Conservation (phyloP, 345 rosid species). For the Eucalyptus victrix region DNA sequence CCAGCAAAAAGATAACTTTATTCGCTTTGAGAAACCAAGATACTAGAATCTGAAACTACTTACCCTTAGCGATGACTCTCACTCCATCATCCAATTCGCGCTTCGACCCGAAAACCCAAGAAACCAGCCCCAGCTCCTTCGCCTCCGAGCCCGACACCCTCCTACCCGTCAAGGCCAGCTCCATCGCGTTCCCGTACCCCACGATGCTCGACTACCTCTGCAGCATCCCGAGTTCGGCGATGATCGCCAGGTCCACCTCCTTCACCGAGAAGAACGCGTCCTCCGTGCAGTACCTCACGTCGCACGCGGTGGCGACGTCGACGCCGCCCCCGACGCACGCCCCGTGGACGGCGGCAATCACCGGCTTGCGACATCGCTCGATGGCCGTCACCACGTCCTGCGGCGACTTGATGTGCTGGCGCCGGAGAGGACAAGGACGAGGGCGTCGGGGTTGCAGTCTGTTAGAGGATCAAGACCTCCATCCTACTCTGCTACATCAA, state of each 20-base stretch:
- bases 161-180: too few relatives aligned
- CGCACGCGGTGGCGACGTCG: constrained; percentile 70
- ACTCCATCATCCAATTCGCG: constrained; percentile 40
- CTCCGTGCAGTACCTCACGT: constrained; percentile 48
- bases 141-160: constrained; percentile 24
- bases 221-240: constrained; percentile 77
- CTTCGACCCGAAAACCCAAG: constrained; percentile 50
- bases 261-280: constrained; percentile 64
- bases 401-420: constrained; percentile 42
- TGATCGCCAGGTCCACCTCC: constrained; percentile 74
- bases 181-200: constrained; percentile 4
- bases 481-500: too few relatives aligned
- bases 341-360: constrained; percentile 56
- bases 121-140: constrained; percentile 59
- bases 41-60: background rate
- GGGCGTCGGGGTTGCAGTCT: constrained; percentile 46
- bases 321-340: background rate
- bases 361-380: constrained; percentile 74
- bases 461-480: too few relatives aligned
- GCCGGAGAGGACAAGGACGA: constrained; percentile 47
- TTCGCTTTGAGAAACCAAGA: background rate
- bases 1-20: background rate
- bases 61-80: constrained; percentile 47
- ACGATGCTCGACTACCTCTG: constrained; percentile 73
- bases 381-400: constrained; percentile 67